These are phyloP conservation scores for Leishmania gerbilli DNA, from an alignment of 208 protist species.

Conservation along the genomic window DNA sequence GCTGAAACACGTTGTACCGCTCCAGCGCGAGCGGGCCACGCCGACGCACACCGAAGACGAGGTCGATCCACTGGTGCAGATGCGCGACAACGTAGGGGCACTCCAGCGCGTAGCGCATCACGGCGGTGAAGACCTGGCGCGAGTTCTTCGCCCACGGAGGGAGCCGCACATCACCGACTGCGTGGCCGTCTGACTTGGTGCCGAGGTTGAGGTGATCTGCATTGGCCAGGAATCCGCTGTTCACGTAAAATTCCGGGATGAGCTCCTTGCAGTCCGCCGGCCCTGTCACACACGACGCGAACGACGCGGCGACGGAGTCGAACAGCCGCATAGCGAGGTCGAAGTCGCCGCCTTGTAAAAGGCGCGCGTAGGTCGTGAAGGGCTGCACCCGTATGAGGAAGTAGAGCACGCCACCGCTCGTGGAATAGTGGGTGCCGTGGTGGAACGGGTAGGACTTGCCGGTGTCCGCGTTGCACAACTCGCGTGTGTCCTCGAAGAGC, in stretches of 20 bases:
- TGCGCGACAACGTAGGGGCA: constrained; percentile 86
- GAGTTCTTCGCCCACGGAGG: constrained; percentile 96
- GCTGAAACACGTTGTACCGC: constrained; percentile 95
- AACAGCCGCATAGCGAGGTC: constrained; percentile 95
- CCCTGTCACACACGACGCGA: constrained; percentile 73
- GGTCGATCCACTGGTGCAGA: constrained; percentile 98
- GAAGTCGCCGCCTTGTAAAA: constrained; percentile 92
- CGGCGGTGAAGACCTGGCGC: constrained; percentile 90
- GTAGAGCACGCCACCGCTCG: constrained; percentile 94
- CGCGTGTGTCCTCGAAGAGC: constrained; percentile 71
- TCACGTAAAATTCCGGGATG: constrained; percentile 96
- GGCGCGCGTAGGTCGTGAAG: constrained; percentile 91
- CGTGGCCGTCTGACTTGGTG: constrained; percentile 76
- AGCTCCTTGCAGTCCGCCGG: constrained; percentile 95
- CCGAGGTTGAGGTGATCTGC: constrained; percentile 87
- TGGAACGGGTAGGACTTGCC: constrained; percentile 90
- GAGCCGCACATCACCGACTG: constrained; percentile 91
- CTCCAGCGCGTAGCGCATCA: constrained; percentile 95
- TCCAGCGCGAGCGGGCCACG: constrained; percentile 84
- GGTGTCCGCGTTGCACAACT: constrained; percentile 34
- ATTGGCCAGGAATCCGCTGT: constrained; percentile 94
- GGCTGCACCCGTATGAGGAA: constrained; percentile 97
- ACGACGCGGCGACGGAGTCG: constrained; percentile 87
- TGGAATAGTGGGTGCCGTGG: constrained; percentile 99
- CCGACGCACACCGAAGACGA: constrained; percentile 98